Percentiles rank a stretch among this genome's conserved stretches.
These are phyloP conservation scores for Phytophthora kernoviae DNA, from an alignment of 352 stramenopile species.

Conservation along the genomic window DNA sequence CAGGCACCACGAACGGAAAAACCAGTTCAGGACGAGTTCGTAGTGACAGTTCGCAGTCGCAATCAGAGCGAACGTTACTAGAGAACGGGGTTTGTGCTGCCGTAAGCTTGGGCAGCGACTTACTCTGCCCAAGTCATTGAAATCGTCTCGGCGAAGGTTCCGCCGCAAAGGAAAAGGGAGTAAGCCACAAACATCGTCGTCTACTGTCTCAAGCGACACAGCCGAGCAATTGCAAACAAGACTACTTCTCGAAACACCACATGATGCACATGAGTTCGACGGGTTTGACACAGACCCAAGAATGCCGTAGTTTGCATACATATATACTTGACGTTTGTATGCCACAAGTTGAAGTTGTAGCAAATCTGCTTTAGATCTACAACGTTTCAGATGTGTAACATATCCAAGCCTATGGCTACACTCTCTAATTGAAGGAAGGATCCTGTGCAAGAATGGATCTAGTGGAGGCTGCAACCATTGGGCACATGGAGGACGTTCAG, in stretches of 20 bases:
- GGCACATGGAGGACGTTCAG: too few relatives aligned
- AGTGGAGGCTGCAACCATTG: too few relatives aligned
- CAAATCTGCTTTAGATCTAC: too few relatives aligned
- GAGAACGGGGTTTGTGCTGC: constrained; percentile 56
- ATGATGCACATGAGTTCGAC: constrained; percentile 49
- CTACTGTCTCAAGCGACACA: constrained; percentile 15
- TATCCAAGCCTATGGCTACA: too few relatives aligned
- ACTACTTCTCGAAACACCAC: constrained; percentile 46
- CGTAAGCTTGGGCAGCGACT: constrained; percentile 65
- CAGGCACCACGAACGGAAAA: constrained; percentile 46
- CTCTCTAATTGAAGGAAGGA: too few relatives aligned
- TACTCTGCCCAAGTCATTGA: constrained; percentile 39
- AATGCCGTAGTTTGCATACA: constrained; percentile 2
- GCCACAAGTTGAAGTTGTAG: constrained; percentile 4
- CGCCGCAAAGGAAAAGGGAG: constrained; percentile 37
- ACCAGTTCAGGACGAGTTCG: constrained; percentile 25
- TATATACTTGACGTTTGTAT: constrained; percentile 3
- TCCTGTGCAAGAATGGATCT: too few relatives aligned
- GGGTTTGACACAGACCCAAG: constrained; percentile 37
- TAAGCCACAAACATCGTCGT: constrained; percentile 22
- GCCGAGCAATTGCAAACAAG: constrained; percentile 45
- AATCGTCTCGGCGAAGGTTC: constrained; percentile 37
- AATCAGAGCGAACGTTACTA: constrained; percentile 48
- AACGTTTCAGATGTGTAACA: too few relatives aligned
- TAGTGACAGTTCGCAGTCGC: constrained; percentile 33